Conservation (phyloP, 495 filamentous ascomycete genomes). For the Aspergillus asperescens region DNA sequence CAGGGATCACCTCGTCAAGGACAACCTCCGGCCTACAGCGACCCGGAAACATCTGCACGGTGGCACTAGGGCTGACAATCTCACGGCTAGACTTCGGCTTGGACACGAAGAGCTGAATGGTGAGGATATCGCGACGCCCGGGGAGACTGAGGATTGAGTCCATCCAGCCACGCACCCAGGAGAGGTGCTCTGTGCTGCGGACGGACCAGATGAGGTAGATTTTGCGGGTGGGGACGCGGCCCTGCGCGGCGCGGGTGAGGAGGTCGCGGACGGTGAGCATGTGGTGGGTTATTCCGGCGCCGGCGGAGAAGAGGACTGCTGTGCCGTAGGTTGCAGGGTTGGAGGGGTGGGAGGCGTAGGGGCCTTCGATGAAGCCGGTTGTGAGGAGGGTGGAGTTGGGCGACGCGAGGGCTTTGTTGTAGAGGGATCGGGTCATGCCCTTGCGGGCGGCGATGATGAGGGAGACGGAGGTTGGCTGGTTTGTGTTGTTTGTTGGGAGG, state of each 20-base stretch:
- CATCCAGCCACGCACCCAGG: slow-evolving; percentile 96
- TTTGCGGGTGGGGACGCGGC: slow-evolving; percentile 68
- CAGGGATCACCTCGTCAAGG: slow-evolving; percentile 70
- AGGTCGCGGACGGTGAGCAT: slow-evolving; percentile 73
- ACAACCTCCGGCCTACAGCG: slow-evolving; percentile 54
- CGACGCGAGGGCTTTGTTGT: slow-evolving; percentile 57
- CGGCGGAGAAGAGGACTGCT: slow-evolving; percentile 78
- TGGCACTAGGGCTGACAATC: slow-evolving; percentile 73
- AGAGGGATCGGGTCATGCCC: slow-evolving; percentile 76
- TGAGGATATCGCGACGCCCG: slow-evolving; percentile 71
- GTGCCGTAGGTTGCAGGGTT: slow-evolving; percentile 75
- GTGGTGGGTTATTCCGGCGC: slow-evolving; percentile 85
- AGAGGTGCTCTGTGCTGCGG: slow-evolving; percentile 77
- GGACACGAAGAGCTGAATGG: slow-evolving; percentile 84
- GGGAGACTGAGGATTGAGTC: slow-evolving; percentile 85
- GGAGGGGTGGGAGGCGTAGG: slow-evolving; percentile 66
- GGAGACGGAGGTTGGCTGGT: slow-evolving; percentile 56
- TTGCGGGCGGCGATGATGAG: slow-evolving; percentile 74
- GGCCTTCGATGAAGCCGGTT: slow-evolving; percentile 70
- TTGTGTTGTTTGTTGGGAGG: neutral
- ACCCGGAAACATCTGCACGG: slow-evolving; percentile 86
- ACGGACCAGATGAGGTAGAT: slow-evolving; percentile 89
- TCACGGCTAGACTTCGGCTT: slow-evolving; percentile 73
- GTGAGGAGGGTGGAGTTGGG: slow-evolving; percentile 56
- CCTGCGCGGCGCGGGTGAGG: slow-evolving; percentile 60